Percentiles rank a stretch among this genome's conserved stretches.
These are phyloP conservation scores for Fusarium tupiense DNA, from an alignment of 2,329 filamentous ascomycete genomes.

Conservation along the genomic window DNA sequence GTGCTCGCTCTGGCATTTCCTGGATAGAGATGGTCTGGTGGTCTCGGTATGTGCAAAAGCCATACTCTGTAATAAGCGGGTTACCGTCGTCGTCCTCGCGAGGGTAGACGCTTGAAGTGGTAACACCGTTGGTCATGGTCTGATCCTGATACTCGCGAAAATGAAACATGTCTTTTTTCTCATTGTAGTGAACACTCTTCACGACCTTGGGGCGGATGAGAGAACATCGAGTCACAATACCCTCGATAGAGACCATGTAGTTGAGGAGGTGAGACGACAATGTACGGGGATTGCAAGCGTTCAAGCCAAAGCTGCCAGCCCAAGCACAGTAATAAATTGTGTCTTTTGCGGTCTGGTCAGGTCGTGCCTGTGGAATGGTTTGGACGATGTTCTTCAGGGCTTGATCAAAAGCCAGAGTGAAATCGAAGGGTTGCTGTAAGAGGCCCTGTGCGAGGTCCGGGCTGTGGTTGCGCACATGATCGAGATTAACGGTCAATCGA, in stretches of 20 bases:
- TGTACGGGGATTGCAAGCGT: slow-evolving; percentile 92
- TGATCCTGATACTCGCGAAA: slow-evolving; percentile 94
- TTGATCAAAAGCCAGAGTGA: slow-evolving; percentile 85
- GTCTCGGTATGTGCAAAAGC: slow-evolving; percentile 93
- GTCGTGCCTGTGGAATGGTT: slow-evolving; percentile 78
- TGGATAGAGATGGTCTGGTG: slow-evolving; percentile 98
- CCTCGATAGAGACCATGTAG: slow-evolving; percentile 96
- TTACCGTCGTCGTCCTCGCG: slow-evolving; percentile 94
- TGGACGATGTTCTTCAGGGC: slow-evolving; percentile 90
- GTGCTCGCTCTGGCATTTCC: slow-evolving; percentile 97
- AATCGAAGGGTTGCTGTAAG: slow-evolving; percentile 88
- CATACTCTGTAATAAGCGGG: slow-evolving; percentile 92
- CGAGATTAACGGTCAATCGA: slow-evolving; percentile 78
- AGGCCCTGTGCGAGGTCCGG: slow-evolving; percentile 81
- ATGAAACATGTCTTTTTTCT: slow-evolving; percentile 85
- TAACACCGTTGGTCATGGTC: slow-evolving; percentile 93
- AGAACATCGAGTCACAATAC: slow-evolving; percentile 96
- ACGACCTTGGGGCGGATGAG: slow-evolving; percentile 97
- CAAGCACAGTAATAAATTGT: slow-evolving; percentile 96
- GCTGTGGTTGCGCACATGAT: slow-evolving; percentile 91
- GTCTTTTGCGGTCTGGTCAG: slow-evolving; percentile 80
- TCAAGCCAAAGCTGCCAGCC: slow-evolving; percentile 94
- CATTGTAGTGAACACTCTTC: slow-evolving; percentile 97
- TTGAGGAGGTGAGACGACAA: slow-evolving; percentile 90
- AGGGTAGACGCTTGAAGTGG: slow-evolving; percentile 91